Evolutionary conservation across 1,284 basidiomycete species (phyloP).

Genomic region (Cystobasidium sp.): DNA sequence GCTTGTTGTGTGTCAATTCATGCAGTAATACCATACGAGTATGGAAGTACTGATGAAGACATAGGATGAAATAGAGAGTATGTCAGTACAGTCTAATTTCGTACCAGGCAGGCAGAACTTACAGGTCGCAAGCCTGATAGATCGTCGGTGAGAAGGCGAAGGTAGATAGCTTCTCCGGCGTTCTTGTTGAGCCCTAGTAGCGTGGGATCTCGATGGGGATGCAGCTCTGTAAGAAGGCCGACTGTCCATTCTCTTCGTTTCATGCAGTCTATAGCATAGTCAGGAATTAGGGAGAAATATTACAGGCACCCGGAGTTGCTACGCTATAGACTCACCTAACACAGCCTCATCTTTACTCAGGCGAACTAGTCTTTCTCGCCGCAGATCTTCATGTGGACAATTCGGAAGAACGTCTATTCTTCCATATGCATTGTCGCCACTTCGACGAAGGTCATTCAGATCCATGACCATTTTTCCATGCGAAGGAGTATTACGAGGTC

Average conservation of each 20-base stretch:
- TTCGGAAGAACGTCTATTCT: conserved; percentile 46
- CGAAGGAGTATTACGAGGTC: neutral
- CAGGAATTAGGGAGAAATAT: neutral
- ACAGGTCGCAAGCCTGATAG: conserved; percentile 36
- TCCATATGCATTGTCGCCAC: conserved; percentile 45
- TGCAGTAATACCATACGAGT: conserved; percentile 72
- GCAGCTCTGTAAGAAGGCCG: conserved; percentile 71
- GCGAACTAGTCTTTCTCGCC: conserved; percentile 46
- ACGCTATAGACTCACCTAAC: conserved; percentile 22
- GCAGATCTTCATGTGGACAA: conserved; percentile 40
- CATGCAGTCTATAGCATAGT: conserved; percentile 39
- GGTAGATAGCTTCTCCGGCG: conserved; percentile 59
- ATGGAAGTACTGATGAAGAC: conserved; percentile 69
- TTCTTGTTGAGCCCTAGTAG: conserved; percentile 73
- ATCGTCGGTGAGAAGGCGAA: conserved; percentile 49
- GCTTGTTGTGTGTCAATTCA: conserved; percentile 74
- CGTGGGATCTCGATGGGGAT: conserved; percentile 72
- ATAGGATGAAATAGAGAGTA: conserved; percentile 67
- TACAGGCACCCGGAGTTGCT: conserved; percentile 39
- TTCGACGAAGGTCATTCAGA: conserved; percentile 29
- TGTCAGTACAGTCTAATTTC: conserved; percentile 53
- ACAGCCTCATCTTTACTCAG: conserved; percentile 48
- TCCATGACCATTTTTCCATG: conserved; percentile 37
- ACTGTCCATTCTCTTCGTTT: conserved; percentile 57
- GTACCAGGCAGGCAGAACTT: conserved; percentile 22